Evolutionary conservation across 108 stramenopile species (phyloP), one percentile per base, ranked within the genome.

Genomic region (Discostella stelligeroides): DNA sequence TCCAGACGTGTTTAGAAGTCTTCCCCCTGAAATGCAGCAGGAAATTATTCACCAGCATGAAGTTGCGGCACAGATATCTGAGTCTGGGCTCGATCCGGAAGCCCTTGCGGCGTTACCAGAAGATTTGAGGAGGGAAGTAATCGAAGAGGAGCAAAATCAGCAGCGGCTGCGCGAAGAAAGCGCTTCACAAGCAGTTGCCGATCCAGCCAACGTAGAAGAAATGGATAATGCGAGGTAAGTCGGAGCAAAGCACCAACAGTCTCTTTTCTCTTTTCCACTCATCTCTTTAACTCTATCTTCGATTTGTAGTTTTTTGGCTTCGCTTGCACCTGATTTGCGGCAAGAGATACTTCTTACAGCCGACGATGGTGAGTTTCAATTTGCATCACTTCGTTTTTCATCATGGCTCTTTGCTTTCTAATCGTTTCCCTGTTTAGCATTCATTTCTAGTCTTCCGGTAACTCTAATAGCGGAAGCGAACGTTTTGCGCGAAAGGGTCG

Each of bases 71-170:
- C 84, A 95, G 71, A 88, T 95, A 23, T 88, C 82, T 51, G 83
- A 79, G 11, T 92, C 96, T n/a, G 91, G 93, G 4, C 74, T 96
- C 40, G 97, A 98, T 67, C 95, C 94, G 2, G 96, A 96, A 63
- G 94, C 88, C 7, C 88, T 98, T 8, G 95, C 96, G 3, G 95
- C 94, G n/a, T 75, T 98, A 25, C 97, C 97, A 30, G 91, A 95
- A 56, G 95, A 96, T 27, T 94, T 98, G 89, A 73, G 97, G 56
- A 69, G 89, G 18, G 97, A 98, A 73, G 85, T 96, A 14, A 91
- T 98, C 47, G 91, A 87, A 60, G 92, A 98, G 76, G 97, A 97
- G 68, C 87, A 84, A 23, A 91, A 84, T 12, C 92, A 92, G 73
- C 88, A 95, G 7, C 73, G 86, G 39, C 49, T 75, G 46, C 80